These are phyloP conservation scores for Endocalyx cinctus DNA, from an alignment of 2,329 filamentous ascomycete genomes.

Conservation along the genomic window DNA sequence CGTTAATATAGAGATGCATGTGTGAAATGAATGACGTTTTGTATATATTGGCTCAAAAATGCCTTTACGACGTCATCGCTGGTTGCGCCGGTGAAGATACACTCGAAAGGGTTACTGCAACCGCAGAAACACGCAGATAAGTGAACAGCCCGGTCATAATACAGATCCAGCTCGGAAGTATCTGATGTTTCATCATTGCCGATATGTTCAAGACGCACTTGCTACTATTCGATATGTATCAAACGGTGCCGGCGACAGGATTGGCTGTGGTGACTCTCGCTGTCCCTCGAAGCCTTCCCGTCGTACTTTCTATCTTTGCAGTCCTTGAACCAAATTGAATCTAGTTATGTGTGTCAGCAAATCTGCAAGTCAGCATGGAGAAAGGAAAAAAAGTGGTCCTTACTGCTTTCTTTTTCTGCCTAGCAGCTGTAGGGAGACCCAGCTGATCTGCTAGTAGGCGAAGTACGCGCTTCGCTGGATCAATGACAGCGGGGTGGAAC, in stretches of 20 bases:
- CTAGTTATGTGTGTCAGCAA: too few relatives aligned
- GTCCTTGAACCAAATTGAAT: conserved; percentile 81
- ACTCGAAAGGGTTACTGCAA: conserved; percentile 43
- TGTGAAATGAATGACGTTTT: too few relatives aligned
- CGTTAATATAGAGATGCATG: too few relatives aligned
- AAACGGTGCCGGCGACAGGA: too few relatives aligned
- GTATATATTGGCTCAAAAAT: conserved; percentile 62
- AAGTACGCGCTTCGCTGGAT: conserved; percentile 77
- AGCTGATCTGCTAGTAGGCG: conserved; percentile 71
- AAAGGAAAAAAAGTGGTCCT: too few relatives aligned
- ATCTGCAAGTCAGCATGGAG: too few relatives aligned
- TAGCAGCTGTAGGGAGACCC: conserved; percentile 65
- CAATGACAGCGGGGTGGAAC: conserved; percentile 42
- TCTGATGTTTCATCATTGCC: conserved; percentile 68
- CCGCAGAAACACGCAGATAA: conserved; percentile 45
- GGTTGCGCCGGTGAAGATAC: too few relatives aligned
- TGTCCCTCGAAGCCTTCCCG: conserved; percentile 63
- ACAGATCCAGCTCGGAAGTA: conserved; percentile 61
- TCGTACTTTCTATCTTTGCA: conserved; percentile 68
- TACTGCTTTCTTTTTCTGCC: conserved; percentile 91
- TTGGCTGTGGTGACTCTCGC: conserved; percentile 45
- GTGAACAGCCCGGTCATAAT: conserved; percentile 10
- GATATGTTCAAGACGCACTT: conserved; percentile 12
- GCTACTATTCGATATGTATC: background rate
- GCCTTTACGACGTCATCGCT: conserved; percentile 56